Evolutionary conservation across 306 rosid genomes (phyloP).

Genomic region (Trifolium fragiferum): DNA sequence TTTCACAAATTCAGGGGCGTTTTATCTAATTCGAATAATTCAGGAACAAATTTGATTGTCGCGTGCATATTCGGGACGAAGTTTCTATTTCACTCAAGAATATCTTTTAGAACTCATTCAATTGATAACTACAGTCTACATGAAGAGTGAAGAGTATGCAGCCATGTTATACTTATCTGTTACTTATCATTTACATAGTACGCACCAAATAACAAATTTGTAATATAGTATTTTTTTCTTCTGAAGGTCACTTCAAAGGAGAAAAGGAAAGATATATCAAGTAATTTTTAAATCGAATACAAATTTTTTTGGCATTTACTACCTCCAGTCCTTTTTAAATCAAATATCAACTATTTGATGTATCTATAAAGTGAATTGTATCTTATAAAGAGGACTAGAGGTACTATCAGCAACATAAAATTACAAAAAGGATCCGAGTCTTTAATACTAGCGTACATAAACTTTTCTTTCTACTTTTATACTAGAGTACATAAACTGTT

Average conservation of each 20-base stretch:
- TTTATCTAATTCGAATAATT: too few species aligned
- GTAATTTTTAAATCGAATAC: constrained; percentile 11
- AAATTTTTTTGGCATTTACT: background rate
- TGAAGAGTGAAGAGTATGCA: constrained; percentile 31
- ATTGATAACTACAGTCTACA: background rate
- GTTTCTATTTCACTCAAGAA: background rate
- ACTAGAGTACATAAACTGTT: too few species aligned
- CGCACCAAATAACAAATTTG: background rate
- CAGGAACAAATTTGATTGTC: too few species aligned
- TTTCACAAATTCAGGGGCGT: too few species aligned
- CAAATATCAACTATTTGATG: too few species aligned
- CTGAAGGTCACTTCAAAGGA: background rate
- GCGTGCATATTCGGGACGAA: too few species aligned
- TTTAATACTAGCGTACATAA: background rate
- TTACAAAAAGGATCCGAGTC: background rate
- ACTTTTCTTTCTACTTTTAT: background rate
- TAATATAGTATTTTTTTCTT: background rate
- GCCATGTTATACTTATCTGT: background rate
- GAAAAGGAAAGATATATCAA: background rate
- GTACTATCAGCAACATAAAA: background rate
- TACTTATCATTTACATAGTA: background rate
- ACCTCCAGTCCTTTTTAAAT: too few species aligned
- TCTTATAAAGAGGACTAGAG: too few species aligned
- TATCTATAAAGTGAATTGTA: too few species aligned
- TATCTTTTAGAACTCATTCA: constrained; percentile 19